phyloP scores from a whole-genome alignment of 352 stramenopile species.

The Phytophthora vignae region DNA sequence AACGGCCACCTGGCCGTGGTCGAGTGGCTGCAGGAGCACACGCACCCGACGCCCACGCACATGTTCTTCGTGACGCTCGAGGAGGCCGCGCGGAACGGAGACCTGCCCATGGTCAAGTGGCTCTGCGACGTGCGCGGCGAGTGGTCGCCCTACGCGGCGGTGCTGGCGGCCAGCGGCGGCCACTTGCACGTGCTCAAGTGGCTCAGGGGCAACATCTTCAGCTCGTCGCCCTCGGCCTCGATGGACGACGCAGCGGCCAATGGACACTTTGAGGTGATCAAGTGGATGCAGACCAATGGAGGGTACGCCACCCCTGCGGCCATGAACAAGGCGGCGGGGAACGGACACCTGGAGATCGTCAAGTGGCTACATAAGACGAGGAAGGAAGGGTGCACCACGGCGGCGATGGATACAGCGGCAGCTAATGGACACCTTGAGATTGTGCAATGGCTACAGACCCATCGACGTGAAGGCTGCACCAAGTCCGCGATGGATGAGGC shows the following conservation, averaged over 20 bases:
- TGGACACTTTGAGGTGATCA: constrained; percentile 28
- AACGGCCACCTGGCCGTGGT: constrained; percentile 40
- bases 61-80: constrained; percentile 54
- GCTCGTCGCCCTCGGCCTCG: constrained; percentile 23
- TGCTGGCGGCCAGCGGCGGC: constrained; percentile 40
- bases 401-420: constrained; percentile 38
- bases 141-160: constrained; percentile 41
- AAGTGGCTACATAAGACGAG: constrained; percentile 42
- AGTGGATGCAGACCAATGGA: constrained; percentile 37
- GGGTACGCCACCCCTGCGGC: constrained; percentile 27
- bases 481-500: constrained; percentile 41
- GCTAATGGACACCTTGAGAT: constrained; percentile 34
- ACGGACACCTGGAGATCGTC: constrained; percentile 35
- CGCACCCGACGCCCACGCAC: constrained; percentile 42
- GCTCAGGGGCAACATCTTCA: constrained; percentile 35
- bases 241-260: constrained; percentile 43
- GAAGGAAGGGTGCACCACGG: constrained; percentile 36
- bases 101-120: constrained; percentile 46
- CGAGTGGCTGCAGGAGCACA: constrained; percentile 49
- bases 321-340: constrained; percentile 42
- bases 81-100: constrained; percentile 41
- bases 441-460: constrained; percentile 37
- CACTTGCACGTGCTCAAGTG: constrained; percentile 45
- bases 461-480: constrained; percentile 36
- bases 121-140: constrained; percentile 41